These are phyloP conservation scores for Phytopythium litorale DNA, from an alignment of 352 stramenopile species.

Conservation along the genomic window DNA sequence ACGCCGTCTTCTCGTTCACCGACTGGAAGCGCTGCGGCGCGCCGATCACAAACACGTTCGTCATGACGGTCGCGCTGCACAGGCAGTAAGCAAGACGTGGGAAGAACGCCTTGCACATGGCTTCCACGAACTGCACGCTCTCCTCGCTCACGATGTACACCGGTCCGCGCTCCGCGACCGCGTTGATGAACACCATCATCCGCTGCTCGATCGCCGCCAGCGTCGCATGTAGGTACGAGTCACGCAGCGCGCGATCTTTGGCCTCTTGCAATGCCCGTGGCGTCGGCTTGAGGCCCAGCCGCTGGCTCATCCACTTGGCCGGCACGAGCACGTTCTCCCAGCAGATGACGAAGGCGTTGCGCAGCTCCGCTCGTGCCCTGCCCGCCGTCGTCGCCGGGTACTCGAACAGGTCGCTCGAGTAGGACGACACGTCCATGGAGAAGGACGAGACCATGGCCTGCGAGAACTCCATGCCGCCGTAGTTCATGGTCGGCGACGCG, in stretches of 20 bases:
- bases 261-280: constrained; percentile 33
- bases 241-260: constrained; percentile 41
- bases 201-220: constrained; percentile 59
- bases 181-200: constrained; percentile 46
- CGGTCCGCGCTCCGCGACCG: constrained; percentile 38
- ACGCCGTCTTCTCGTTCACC: constrained; percentile 42
- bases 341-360: constrained; percentile 60
- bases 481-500: constrained; percentile 6
- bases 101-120: constrained; percentile 58
- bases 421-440: constrained; percentile 54
- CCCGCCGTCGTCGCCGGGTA: constrained; percentile 28
- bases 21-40: constrained; percentile 51
- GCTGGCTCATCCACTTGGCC: constrained; percentile 58
- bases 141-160: constrained; percentile 70
- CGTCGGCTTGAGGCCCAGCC: constrained; percentile 41
- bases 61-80: constrained; percentile 37
- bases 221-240: constrained; percentile 39
- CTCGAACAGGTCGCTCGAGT: constrained; percentile 54
- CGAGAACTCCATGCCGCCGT: constrained; percentile 30
- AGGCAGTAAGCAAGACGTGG: constrained; percentile 60
- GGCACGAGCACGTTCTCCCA: constrained; percentile 68
- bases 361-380: constrained; percentile 16
- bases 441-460: constrained; percentile 55
- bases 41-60: constrained; percentile 58
- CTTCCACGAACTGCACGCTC: constrained; percentile 55